A percentile compares a stretch with the other conserved stretches of the same genome.
These are phyloP conservation scores for Cladosporium halotolerans DNA, from an alignment of 2,329 filamentous ascomycete species.

Conservation along the genomic window DNA sequence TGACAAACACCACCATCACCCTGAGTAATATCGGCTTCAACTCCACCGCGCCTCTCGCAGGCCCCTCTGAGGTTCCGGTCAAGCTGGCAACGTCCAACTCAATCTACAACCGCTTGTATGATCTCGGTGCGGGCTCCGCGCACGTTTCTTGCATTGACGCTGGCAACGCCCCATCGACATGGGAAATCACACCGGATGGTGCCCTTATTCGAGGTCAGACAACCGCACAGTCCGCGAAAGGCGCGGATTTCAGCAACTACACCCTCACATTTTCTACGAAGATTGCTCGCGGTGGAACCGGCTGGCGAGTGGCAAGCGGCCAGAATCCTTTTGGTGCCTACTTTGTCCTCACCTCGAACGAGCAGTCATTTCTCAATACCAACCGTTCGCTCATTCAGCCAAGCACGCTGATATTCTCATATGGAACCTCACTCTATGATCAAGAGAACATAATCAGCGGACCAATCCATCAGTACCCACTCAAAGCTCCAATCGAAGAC, in stretches of 20 bases:
- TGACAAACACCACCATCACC: constrained; percentile 30
- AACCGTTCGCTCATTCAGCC: constrained; percentile 32
- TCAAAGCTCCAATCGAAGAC: constrained; percentile 28
- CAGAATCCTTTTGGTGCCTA: constrained; percentile 17
- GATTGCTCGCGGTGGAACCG: constrained; percentile 34
- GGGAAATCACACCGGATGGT: constrained; percentile 32
- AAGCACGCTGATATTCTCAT: constrained; percentile 32
- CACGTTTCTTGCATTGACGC: constrained; percentile 34
- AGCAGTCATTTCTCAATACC: constrained; percentile 29
- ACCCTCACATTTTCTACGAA: constrained; percentile 34
- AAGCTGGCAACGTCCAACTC: constrained; percentile 28
- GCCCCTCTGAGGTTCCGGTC: constrained; percentile 25
- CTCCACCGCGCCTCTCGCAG: constrained; percentile 23
- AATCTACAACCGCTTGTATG: constrained; percentile 32
- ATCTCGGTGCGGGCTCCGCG: constrained; percentile 32
- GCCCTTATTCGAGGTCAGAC: constrained; percentile 32
- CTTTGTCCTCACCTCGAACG: constrained; percentile 24
- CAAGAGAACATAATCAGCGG: constrained; percentile 30
- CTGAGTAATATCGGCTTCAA: constrained; percentile 31
- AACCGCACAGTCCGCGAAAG: constrained; percentile 25
- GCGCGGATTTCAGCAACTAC: constrained; percentile 28
- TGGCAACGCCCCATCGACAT: constrained; percentile 32
- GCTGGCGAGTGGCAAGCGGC: constrained; percentile 32
- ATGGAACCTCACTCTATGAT: constrained; percentile 33
- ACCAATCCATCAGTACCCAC: constrained; percentile 23